A percentile compares a stretch with the other conserved stretches of the same genome.
Conservation (phyloP, 192 early-diverging fungal genomes). For the Bifiguratus adelaidae region DNA sequence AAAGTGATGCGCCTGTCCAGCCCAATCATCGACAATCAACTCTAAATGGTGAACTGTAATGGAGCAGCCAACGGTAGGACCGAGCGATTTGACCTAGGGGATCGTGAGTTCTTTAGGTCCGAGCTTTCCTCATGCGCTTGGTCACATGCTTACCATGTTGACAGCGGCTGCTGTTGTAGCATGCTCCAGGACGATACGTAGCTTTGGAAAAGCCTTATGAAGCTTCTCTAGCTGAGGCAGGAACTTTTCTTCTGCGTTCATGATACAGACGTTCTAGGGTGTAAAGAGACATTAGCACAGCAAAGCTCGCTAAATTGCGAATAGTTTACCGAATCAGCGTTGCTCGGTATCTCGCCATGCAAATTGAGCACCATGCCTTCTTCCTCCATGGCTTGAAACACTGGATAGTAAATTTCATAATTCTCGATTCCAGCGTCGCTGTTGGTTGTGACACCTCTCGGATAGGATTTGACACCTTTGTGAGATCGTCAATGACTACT, state of each 20-base stretch:
- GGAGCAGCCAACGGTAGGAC: slow-evolving; percentile 84
- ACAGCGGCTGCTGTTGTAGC: slow-evolving; percentile 93
- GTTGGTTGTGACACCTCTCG: slow-evolving; percentile 96
- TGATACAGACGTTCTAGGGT: slow-evolving; percentile 77
- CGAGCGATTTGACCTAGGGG: slow-evolving; percentile 67
- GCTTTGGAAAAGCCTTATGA: slow-evolving; percentile 81
- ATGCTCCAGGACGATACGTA: slow-evolving; percentile 95
- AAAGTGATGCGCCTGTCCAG: slow-evolving; percentile 90
- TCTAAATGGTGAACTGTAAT: slow-evolving; percentile 95
- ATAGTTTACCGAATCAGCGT: slow-evolving; percentile 26
- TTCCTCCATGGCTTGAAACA: slow-evolving; percentile 94
- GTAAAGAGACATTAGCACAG: background rate
- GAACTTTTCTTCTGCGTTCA: slow-evolving; percentile 95
- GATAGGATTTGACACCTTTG: slow-evolving; percentile 84
- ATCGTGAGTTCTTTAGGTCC: too few relatives aligned
- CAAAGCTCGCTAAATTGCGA: background rate
- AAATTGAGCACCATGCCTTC: slow-evolving; percentile 88
- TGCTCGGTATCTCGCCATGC: slow-evolving; percentile 91
- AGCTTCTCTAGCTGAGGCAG: slow-evolving; percentile 75
- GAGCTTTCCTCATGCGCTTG: too few relatives aligned
- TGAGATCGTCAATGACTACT: background rate
- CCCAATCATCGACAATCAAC: slow-evolving; percentile 94
- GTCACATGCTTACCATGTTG: slow-evolving; percentile 49
- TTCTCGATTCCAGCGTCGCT: slow-evolving; percentile 89
- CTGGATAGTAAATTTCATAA: slow-evolving; percentile 83